A percentile compares a stretch with the other conserved stretches of the same genome.
These are phyloP conservation scores for Gossypium turneri DNA, from an alignment of 345 rosid genomes.

Conservation along the genomic window DNA sequence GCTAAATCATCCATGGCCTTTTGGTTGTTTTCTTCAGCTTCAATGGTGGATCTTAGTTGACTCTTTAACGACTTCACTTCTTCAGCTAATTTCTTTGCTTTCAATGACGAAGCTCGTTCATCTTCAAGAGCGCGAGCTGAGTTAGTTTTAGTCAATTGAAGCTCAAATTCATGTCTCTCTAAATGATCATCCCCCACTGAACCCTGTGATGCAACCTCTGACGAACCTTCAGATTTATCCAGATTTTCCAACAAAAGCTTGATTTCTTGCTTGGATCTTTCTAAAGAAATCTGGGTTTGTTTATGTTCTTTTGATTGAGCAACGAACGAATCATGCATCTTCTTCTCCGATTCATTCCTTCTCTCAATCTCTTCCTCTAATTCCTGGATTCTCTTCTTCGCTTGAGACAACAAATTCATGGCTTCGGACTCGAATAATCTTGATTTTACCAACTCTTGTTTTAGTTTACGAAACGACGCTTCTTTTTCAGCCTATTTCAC, in stretches of 20 bases:
- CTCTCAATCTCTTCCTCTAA: conserved; percentile 45
- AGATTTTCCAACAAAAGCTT: conserved; percentile 31
- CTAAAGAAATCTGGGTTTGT: conserved; percentile 40
- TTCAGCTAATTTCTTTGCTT: conserved; percentile 24
- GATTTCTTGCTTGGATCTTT: conserved; percentile 46
- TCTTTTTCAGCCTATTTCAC: conserved; percentile 33
- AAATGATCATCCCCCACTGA: conserved; percentile 18
- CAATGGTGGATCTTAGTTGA: conserved; percentile 44
- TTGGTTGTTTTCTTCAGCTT: conserved; percentile 72
- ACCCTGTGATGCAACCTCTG: conserved; percentile 23
- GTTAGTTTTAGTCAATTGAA: conserved; percentile 28
- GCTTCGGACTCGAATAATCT: conserved; percentile 15
- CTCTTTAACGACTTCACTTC: conserved; percentile 37
- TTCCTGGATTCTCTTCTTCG: conserved; percentile 31
- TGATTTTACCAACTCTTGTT: conserved; percentile 20
- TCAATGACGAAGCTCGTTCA: conserved; percentile 31
- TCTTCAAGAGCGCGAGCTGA: conserved; percentile 30
- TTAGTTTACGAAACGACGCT: conserved; percentile 25
- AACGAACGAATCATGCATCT: conserved; percentile 34
- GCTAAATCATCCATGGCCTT: conserved; percentile 91
- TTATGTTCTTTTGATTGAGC: conserved; percentile 41
- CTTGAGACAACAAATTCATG: background rate
- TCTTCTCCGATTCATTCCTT: conserved; percentile 36
- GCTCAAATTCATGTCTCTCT: conserved; percentile 35
- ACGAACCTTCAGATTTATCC: conserved; percentile 22